These are phyloP conservation scores for Boechera stricta DNA, from an alignment of 345 rosid genomes.

Conservation along the genomic window DNA sequence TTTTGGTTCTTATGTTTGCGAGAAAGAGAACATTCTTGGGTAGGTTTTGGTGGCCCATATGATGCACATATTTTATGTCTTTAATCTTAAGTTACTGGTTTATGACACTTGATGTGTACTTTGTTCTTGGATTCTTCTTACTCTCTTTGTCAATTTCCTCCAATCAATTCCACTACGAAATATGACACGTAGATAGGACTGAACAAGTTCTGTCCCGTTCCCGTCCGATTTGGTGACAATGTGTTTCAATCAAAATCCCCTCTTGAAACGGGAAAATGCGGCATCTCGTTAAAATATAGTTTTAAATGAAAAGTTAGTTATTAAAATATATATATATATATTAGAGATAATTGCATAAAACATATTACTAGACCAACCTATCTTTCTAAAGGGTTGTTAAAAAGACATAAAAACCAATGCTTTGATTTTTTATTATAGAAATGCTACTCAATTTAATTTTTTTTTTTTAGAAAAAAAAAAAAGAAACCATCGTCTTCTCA, in stretches of 20 bases:
- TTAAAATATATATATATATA: neutral
- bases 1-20: conserved; percentile 36
- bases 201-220: conserved; percentile 8
- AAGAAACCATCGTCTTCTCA: too few species aligned
- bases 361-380: too few species aligned
- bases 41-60: conserved; percentile 43
- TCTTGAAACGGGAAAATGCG: neutral
- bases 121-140: conserved; percentile 38
- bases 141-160: conserved; percentile 7
- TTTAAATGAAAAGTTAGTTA: neutral
- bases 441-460: too few species aligned
- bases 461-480: too few species aligned
- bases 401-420: too few species aligned
- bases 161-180: conserved; percentile 21
- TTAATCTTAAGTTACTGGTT: conserved; percentile 29
- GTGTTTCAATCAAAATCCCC: neutral
- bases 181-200: conserved; percentile 9
- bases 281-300: neutral
- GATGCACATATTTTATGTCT: conserved; percentile 33
- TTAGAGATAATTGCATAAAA: too few species aligned
- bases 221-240: conserved; percentile 4
- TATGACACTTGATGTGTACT: conserved; percentile 40
- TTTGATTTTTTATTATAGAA: too few species aligned
- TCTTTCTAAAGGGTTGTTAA: too few species aligned
- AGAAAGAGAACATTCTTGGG: conserved; percentile 45